Conservation (phyloP, 2,329 filamentous ascomycete species). For the Epichloe sibirici region DNA sequence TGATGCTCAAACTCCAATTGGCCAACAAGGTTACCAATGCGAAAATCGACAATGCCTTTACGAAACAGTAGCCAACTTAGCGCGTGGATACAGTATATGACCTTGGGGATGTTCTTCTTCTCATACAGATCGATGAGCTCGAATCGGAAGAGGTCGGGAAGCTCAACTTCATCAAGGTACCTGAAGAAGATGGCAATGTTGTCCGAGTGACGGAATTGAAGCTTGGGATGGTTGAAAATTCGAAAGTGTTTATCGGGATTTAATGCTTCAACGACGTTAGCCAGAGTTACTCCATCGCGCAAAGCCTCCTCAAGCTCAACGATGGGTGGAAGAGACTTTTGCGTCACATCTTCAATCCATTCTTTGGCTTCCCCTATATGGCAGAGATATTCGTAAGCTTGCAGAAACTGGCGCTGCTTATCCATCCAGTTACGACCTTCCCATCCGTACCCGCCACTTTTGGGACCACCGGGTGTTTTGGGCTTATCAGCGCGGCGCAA, state of each 20-base stretch:
- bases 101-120: slow-evolving; percentile 98
- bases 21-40: slow-evolving; percentile 91
- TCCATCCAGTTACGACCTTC: slow-evolving; percentile 95
- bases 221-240: slow-evolving; percentile 73
- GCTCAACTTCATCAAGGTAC: slow-evolving; percentile 79
- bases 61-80: slow-evolving; percentile 94
- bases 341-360: slow-evolving; percentile 90
- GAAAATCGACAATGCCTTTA: slow-evolving; percentile 88
- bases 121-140: slow-evolving; percentile 97
- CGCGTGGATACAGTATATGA: slow-evolving; percentile 97
- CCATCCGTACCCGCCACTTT: slow-evolving; percentile 52
- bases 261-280: slow-evolving; percentile 84
- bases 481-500: slow-evolving; percentile 60
- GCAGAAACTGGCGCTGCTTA: slow-evolving; percentile 88
- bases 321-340: slow-evolving; percentile 77
- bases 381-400: slow-evolving; percentile 96
- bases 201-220: slow-evolving; percentile 93
- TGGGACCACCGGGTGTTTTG: slow-evolving; percentile 32
- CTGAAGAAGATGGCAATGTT: slow-evolving; percentile 96
- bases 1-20: slow-evolving; percentile 97
- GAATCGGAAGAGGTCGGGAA: slow-evolving; percentile 93
- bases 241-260: slow-evolving; percentile 63
- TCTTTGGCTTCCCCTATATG: slow-evolving; percentile 98
- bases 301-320: slow-evolving; percentile 88
- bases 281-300: slow-evolving; percentile 84